Evolutionary conservation across 768 basidiomycete genomes (phyloP), one percentile per base, ranked within the genome.

Genomic region (Pisolithus microcarpus): DNA sequence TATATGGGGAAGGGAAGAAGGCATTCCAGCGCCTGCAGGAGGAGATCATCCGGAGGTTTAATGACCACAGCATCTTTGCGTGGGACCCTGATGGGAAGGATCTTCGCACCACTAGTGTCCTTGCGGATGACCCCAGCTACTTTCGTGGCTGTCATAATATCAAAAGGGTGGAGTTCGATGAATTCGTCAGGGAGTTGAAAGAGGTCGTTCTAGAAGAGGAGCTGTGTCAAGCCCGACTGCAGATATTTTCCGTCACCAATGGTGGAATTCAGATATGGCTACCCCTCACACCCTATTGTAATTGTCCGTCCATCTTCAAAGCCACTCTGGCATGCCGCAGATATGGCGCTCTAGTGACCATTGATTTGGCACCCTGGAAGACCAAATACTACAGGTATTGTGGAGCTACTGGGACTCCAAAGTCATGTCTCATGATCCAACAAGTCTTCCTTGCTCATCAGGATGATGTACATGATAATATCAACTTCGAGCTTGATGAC

Each of bases 1-100:
- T 43, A 28, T 60, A 60, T 21, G 59, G 59, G 26, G 58, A 57
- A 45, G 58, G 58, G 31, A 49, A 31, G 11, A 54, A 50, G 16
- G 59, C 59, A 11, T 59, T 60, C 46, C 30, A 30, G 26, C 44
- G 59, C 38, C 48, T 60, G 9, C 53, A 55, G 38, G 45, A 31
- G 39, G 53, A 53, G 23, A 55, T 55, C 38, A 53, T 55, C 24
- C 30, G 40, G 34, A 53, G 36, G 11, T 55, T 46, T 7, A 34
- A 34, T 34, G 34, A 34, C 34, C 34, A 13, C 13, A 34, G 34
- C 34, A 34, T 34, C 13, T 34, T 34, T 5, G 34, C 34, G 13
- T 34, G 34, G 34, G 34, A 34, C 11, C 34, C 13, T 5, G 13
- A 13, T 15, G 34, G 11, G 11, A 34, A 15, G 34, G 34, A 5